These are phyloP conservation scores for Euphorbia peplus DNA, from an alignment of 345 rosid genomes.

Conservation along the genomic window DNA sequence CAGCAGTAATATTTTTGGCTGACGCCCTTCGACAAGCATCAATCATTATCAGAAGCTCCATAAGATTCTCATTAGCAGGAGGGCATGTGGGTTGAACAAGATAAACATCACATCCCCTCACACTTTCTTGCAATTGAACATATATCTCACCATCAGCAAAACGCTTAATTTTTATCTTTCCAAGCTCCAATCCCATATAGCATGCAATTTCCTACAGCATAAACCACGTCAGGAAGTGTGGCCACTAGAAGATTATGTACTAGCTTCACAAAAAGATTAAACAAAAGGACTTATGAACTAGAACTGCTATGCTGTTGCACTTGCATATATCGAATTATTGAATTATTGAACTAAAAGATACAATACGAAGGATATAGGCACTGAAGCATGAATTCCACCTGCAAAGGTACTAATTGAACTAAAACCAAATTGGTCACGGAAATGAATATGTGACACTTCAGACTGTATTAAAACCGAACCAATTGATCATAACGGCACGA, in stretches of 20 bases:
- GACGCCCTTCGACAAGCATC: conserved; percentile 98
- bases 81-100: conserved; percentile 97
- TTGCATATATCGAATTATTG: too few relatives aligned
- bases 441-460: background rate
- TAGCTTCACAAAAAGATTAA: background rate
- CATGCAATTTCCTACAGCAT: conserved; percentile 72
- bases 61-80: conserved; percentile 96
- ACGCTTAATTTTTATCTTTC: conserved; percentile 82
- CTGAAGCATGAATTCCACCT: background rate
- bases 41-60: conserved; percentile 93
- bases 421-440: background rate
- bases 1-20: conserved; percentile 86
- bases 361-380: background rate
- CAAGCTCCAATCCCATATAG: conserved; percentile 94
- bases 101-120: conserved; percentile 95
- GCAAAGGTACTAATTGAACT: background rate
- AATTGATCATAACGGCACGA: background rate
- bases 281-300: background rate
- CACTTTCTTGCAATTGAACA: conserved; percentile 96
- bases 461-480: background rate
- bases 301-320: background rate
- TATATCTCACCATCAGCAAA: conserved; percentile 97
- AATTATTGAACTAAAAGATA: background rate
- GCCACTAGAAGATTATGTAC: background rate
- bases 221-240: background rate